A percentile compares a stretch with the other conserved stretches of the same genome.
These are phyloP conservation scores for Yarrowia porcina DNA, from an alignment of 805 yeast species.

Conservation along the genomic window DNA sequence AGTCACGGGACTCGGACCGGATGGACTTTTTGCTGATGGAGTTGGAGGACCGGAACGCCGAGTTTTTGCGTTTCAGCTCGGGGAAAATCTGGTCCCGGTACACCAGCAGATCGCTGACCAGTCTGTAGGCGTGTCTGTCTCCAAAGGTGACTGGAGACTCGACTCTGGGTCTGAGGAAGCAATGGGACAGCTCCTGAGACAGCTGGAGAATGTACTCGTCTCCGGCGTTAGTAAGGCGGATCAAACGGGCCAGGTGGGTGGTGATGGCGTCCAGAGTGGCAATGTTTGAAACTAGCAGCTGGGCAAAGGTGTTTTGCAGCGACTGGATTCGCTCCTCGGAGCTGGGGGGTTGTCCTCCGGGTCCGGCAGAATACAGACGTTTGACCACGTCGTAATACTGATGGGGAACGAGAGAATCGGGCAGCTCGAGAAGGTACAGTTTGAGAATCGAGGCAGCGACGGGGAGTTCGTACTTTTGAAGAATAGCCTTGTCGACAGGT, in stretches of 20 bases:
- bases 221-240: constrained; percentile 46
- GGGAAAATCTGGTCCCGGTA: constrained; percentile 62
- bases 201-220: constrained; percentile 41
- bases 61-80: constrained; percentile 48
- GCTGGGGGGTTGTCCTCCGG: constrained; percentile 37
- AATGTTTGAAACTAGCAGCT: constrained; percentile 64
- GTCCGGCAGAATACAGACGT: constrained; percentile 57
- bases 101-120: constrained; percentile 59
- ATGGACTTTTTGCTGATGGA: background rate
- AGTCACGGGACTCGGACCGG: constrained; percentile 9
- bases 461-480: constrained; percentile 47
- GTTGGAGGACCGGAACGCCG: constrained; percentile 26
- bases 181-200: constrained; percentile 62
- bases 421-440: constrained; percentile 72
- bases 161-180: constrained; percentile 54
- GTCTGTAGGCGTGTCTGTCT: constrained; percentile 56
- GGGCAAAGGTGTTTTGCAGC: constrained; percentile 60
- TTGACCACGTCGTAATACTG: constrained; percentile 64
- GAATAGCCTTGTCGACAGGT: constrained; percentile 34
- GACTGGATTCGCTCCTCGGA: constrained; percentile 51
- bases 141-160: constrained; percentile 49
- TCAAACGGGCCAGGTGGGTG: constrained; percentile 67
- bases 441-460: constrained; percentile 66
- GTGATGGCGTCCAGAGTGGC: constrained; percentile 80
- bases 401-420: constrained; percentile 68